These are phyloP conservation scores for Oryza glumipatula DNA, from an alignment of 176 grass and related monocot genomes.

Conservation along the genomic window DNA sequence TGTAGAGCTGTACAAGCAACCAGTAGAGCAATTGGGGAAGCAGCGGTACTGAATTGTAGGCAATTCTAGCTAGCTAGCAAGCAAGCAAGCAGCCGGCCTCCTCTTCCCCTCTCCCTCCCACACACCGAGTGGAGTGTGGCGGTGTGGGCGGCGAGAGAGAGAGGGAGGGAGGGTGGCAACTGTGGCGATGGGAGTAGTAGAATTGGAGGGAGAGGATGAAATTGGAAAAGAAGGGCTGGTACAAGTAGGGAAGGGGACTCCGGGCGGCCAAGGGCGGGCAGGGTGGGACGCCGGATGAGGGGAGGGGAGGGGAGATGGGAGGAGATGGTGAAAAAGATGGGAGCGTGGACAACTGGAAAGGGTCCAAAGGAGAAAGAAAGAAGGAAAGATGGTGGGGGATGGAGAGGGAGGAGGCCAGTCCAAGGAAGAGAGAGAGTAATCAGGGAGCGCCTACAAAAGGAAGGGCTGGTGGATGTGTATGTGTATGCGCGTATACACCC, in stretches of 20 bases:
- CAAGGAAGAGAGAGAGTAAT: not conserved
- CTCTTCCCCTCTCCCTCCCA: conserved; percentile 30
- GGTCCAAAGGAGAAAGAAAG: conserved; percentile 29
- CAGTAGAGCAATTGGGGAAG: conserved; percentile 33
- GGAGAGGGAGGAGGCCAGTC: not conserved
- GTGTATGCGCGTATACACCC: not conserved
- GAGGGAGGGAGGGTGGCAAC: conserved; percentile 17
- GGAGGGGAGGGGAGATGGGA: not conserved
- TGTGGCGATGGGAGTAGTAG: not conserved
- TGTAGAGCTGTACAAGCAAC: conserved; percentile 24
- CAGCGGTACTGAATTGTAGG: conserved; percentile 39
- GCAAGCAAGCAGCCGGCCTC: not conserved
- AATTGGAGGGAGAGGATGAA: conserved; percentile 61
- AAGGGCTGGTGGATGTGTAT: conserved; percentile 31
- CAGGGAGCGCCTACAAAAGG: conserved; percentile 39
- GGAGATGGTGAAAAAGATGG: conserved; percentile 47
- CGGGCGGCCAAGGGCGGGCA: not conserved
- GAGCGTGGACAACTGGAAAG: conserved; percentile 76
- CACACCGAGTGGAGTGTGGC: conserved; percentile 47
- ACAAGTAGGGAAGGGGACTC: conserved; percentile 50
- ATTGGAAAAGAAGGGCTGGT: conserved; percentile 49
- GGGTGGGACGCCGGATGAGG: not conserved
- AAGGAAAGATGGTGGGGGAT: conserved; percentile 17
- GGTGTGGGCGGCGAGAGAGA: conserved; percentile 40
- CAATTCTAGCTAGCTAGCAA: conserved; percentile 4